Evolutionary conservation across 139 green algal species (phyloP).

Genomic region (Gonium pectorale): DNA sequence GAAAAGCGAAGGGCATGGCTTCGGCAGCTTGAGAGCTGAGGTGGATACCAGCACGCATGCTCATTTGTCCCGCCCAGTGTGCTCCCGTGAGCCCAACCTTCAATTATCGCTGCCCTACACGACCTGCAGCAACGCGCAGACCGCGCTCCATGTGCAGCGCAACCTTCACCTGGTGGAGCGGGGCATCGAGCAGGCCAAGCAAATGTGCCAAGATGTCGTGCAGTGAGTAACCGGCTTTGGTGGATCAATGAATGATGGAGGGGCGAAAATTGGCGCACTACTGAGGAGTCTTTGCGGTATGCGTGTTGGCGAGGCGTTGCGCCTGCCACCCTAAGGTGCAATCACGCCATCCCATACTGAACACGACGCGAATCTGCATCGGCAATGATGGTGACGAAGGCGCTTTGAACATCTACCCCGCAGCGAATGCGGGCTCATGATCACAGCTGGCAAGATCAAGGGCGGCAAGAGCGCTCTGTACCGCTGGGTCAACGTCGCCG

Average conservation of each 20-base stretch:
- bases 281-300: too few relatives aligned
- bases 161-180: conserved; percentile 12
- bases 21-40: too few relatives aligned
- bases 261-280: too few relatives aligned
- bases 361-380: too few relatives aligned
- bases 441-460: conserved; percentile 11
- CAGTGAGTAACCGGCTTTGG: conserved; percentile 30
- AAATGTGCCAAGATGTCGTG: conserved; percentile 30
- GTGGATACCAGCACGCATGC: not conserved
- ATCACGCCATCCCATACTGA: too few relatives aligned
- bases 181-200: conserved; percentile 36
- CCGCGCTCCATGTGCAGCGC: conserved; percentile 35
- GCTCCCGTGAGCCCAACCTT: too few relatives aligned
- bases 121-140: conserved; percentile 18
- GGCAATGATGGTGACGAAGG: not conserved
- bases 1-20: too few relatives aligned
- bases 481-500: conserved; percentile 35
- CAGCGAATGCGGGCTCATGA: conserved; percentile 38
- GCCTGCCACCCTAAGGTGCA: too few relatives aligned
- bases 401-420: not conserved
- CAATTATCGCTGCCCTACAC: too few relatives aligned
- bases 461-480: conserved; percentile 21
- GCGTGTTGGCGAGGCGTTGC: too few relatives aligned
- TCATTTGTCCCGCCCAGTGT: not conserved
- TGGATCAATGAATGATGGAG: too few relatives aligned